phyloP scores from a whole-genome alignment of 805 yeast genomes.

The Saccharomycopsis sp. region DNA sequence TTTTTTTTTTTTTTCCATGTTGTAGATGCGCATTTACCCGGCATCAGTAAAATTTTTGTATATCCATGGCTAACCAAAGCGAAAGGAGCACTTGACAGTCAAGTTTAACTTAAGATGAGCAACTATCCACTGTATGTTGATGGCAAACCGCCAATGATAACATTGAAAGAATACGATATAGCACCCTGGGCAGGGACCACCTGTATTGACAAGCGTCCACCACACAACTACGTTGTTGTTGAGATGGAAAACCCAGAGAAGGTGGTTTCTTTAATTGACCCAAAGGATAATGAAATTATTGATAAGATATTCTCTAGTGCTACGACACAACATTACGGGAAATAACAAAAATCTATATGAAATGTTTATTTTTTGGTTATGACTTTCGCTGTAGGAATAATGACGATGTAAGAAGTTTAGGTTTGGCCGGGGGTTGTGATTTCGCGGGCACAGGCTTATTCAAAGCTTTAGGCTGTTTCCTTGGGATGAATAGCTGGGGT shows the following conservation, averaged over 20 bases:
- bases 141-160: constrained; percentile 41
- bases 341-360: not conserved
- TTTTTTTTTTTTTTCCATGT: too few relatives aligned
- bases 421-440: not conserved
- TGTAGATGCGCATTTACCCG: too few relatives aligned
- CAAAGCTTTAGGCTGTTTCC: not conserved
- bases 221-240: constrained; percentile 36
- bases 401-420: not conserved
- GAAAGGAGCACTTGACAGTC: not conserved
- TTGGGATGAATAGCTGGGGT: not conserved
- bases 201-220: constrained; percentile 35
- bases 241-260: constrained; percentile 37
- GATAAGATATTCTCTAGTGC: constrained; percentile 43
- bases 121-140: constrained; percentile 40
- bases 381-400: not conserved
- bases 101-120: not conserved
- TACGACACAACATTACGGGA: constrained; percentile 22
- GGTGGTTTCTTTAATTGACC: constrained; percentile 38
- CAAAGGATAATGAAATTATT: constrained; percentile 32
- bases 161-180: constrained; percentile 40
- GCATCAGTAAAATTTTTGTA: too few relatives aligned
- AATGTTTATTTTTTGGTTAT: not conserved
- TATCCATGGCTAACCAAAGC: too few relatives aligned
- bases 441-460: too few relatives aligned
- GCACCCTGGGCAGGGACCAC: constrained; percentile 47